Conservation (phyloP, 2,329 filamentous ascomycete genomes). For the Shiraia bambusicola region DNA sequence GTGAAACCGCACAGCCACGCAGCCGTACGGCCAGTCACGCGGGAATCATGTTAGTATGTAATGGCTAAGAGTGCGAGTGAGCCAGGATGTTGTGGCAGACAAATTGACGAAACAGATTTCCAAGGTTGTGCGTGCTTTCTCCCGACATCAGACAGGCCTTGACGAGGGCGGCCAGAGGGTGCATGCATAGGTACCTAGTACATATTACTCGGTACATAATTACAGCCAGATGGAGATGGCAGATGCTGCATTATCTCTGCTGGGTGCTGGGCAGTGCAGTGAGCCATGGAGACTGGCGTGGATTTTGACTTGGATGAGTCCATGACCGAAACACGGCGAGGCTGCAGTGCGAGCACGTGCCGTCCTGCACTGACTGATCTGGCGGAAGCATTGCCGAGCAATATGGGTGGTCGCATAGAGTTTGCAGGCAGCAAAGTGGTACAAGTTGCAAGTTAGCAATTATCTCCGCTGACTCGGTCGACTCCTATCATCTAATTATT, state of each 20-base stretch:
- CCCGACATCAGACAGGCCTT: too few relatives aligned
- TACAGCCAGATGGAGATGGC: too few relatives aligned
- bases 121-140: too few relatives aligned
- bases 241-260: not conserved
- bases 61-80: not conserved
- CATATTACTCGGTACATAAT: too few relatives aligned
- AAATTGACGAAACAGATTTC: too few relatives aligned
- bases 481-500: too few relatives aligned
- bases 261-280: not conserved
- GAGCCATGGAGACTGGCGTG: constrained; percentile 1
- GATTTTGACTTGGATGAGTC: constrained; percentile 14
- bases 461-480: too few relatives aligned
- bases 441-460: not conserved
- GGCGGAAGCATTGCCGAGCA: constrained; percentile 31
- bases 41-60: constrained; percentile 8
- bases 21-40: constrained; percentile 30
- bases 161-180: too few relatives aligned
- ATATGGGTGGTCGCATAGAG: constrained; percentile 1
- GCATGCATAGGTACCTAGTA: too few relatives aligned
- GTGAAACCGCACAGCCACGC: constrained; percentile 41
- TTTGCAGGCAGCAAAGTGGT: not conserved
- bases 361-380: constrained; percentile 42
- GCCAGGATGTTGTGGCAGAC: not conserved
- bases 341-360: constrained; percentile 26
- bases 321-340: constrained; percentile 27